phyloP scores from a whole-genome alignment of 1,284 basidiomycete species.

The Jaminaea rosea region DNA sequence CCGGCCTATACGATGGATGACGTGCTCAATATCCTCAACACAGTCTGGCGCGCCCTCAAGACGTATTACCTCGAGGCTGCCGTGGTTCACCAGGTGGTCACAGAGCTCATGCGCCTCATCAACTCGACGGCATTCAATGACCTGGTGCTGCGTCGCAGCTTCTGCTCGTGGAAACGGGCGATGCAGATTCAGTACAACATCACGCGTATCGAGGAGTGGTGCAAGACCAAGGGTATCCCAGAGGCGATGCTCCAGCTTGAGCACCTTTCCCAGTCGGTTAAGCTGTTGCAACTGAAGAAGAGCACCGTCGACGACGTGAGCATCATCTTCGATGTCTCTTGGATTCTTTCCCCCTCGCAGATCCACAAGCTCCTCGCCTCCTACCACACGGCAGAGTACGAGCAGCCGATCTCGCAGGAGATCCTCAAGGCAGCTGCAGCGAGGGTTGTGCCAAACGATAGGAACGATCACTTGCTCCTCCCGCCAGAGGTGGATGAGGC shows the following conservation, averaged over 20 bases:
- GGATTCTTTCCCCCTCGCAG: constrained; percentile 99
- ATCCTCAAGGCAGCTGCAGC: constrained; percentile 46
- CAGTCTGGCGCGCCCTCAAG: constrained; percentile 96
- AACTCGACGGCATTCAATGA: constrained; percentile 98
- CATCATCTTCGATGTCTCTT: constrained; percentile 96
- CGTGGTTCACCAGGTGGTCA: constrained; percentile 92
- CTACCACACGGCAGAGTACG: constrained; percentile 97
- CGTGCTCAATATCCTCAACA: constrained; percentile 90
- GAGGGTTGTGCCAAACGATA: constrained; percentile 45
- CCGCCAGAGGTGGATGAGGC: constrained; percentile 47
- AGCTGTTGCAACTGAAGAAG: constrained; percentile 96
- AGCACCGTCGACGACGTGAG: constrained; percentile 67
- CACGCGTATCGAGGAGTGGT: constrained; percentile 72
- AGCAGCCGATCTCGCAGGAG: constrained; percentile 51
- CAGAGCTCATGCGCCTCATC: constrained; percentile 89
- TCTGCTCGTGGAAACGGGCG: constrained; percentile 97
- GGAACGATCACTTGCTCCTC: constrained; percentile 44
- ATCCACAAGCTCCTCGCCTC: constrained; percentile 98
- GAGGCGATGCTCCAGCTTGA: constrained; percentile 95
- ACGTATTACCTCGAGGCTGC: constrained; percentile 98
- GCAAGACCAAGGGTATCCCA: constrained; percentile 72
- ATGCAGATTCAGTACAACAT: constrained; percentile 48
- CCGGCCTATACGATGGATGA: constrained; percentile 99
- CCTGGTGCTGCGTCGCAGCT: constrained; percentile 94
- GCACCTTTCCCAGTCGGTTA: constrained; percentile 98